Base-by-base conservation (phyloP, 768 basidiomycete species). In the Xerocomus brunneocitrinus region DNA sequence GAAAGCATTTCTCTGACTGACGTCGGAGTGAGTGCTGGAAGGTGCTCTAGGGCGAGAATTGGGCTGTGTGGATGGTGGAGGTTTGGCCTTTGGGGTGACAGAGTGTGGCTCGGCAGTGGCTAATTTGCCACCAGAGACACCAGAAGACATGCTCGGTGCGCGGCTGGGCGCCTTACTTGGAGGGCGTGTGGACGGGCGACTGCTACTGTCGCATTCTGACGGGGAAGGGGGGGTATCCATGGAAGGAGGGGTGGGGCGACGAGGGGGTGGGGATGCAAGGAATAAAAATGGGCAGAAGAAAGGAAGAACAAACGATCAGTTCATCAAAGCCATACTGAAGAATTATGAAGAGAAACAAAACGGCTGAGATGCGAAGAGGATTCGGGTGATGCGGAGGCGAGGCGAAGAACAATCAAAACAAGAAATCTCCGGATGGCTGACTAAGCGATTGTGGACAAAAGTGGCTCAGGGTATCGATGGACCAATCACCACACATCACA, bases 1-100 rank as follows among this genome's bases (percentile, higher is more conserved):
- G 62, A 97, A 80, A 39, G 78, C 88, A 73, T 94, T 94, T 71
- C 83, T 89, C 66, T 88, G 85, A 43, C 79, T 76, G 5, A 73
- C 75, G 40, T 83, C 81, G 51, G 84, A 82, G 14, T 72, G 30
- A 30, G 31, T 78, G 69, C 58, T 84, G 53, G 64, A 79, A 70
- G 52, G 73, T 53, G 50, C 76, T 63, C 63, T 61, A 60, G 71
- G 67, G 55, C 62, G 74, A 50, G 63, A 50, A 60, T 57, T 52
- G 55, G 70, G 48, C 16, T 57, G 47, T 45, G 61, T 52, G 30
- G 67, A 56, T 25, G 56, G 45, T 0, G 60, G 27, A 22, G 56
- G 49, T 43, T 59, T 65, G 19, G 59, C 55, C 63, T 63, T 64
- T 47, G 62, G 48, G 19, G 50, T 54, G 57, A 40, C 24, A 43